A percentile compares a stretch with the other conserved stretches of the same genome.
phyloP scores from a whole-genome alignment of 352 stramenopile species.

The Albugo laibachii region DNA sequence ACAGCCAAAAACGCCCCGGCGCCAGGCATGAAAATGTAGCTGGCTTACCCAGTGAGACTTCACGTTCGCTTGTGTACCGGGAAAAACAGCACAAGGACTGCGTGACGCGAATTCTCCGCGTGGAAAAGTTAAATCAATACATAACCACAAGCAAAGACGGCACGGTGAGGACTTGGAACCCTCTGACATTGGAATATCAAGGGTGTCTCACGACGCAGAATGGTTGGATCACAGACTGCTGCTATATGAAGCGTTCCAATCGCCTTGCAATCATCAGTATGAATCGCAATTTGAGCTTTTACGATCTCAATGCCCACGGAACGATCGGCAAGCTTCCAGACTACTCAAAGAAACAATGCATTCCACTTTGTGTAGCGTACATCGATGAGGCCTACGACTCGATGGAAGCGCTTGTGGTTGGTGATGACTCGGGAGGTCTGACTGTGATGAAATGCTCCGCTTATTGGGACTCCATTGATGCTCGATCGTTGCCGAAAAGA shows the following conservation, averaged over 20 bases:
- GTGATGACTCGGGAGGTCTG: slow-evolving; percentile 53
- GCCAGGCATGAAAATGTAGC: too few species aligned
- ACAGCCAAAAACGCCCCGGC: too few species aligned
- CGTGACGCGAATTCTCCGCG: slow-evolving; percentile 39
- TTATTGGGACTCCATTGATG: slow-evolving; percentile 47
- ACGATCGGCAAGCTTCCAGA: slow-evolving; percentile 53
- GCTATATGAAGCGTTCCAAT: slow-evolving; percentile 64
- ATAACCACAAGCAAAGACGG: slow-evolving; percentile 58
- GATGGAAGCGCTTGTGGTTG: slow-evolving; percentile 49
- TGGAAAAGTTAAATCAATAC: slow-evolving; percentile 50
- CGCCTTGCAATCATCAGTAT: slow-evolving; percentile 60
- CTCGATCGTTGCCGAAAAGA: slow-evolving; percentile 13
- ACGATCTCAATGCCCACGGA: slow-evolving; percentile 45
- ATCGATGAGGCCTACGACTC: slow-evolving; percentile 54
- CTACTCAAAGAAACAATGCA: slow-evolving; percentile 58
- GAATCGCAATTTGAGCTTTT: slow-evolving; percentile 54
- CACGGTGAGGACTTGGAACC: slow-evolving; percentile 53
- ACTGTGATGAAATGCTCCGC: slow-evolving; percentile 51
- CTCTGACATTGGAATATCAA: slow-evolving; percentile 37
- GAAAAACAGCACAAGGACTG: slow-evolving; percentile 41
- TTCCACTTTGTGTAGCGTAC: slow-evolving; percentile 63
- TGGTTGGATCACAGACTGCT: slow-evolving; percentile 64
- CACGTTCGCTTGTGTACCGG: too few species aligned
- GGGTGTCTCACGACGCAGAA: slow-evolving; percentile 25
- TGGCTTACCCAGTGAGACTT: too few species aligned